Base-by-base conservation (phyloP, 257 asterid species). In the Scutellaria barbata region DNA sequence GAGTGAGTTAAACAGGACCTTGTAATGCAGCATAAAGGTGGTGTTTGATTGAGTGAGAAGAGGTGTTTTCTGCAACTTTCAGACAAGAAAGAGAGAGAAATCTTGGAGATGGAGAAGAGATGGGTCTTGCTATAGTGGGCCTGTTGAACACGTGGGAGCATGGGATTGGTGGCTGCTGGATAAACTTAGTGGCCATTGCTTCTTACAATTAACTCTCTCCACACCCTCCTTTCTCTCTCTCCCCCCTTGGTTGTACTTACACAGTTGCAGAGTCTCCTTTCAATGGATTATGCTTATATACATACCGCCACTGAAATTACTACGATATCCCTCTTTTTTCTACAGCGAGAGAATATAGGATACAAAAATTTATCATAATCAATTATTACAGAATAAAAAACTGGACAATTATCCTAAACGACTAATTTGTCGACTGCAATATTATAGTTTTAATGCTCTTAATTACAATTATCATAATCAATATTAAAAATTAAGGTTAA, bases 121-220 rank as follows among this genome's bases (percentile, higher is more conserved):
- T n/a, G n/a, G n/a, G n/a, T 50, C 73, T 65, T 74, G 61, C 17
- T 45, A 33, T 58, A 76, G 57, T 74, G 75, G 83, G 85, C 67
- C 63, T 76, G 63, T 64, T 78, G 47, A 40, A 68, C 71, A 82
- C 60, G 75, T 77, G 85, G 71, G 83, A 73, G 75, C 76, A 74
- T 57, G 82, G 77, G 76, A 79, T 71, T 79, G 88, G 82, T 72
- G 89, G 78, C 53, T 43, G 51, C 16, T 81, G 86, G 74, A 82
- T 71, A 62, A 80, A 75, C 84, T 74, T 84, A 65, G 86, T 76
- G 55, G 86, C 86, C 95, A 90, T 86, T 63, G 18, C 65, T 55
- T 66, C 40, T 22, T 22, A 22, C 25, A 22, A 22, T 22, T 1
- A 22, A 22, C 25, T 22, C 25, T 22, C 25, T 22, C 25, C 25